phyloP scores from a whole-genome alignment of 2,329 filamentous ascomycete genomes.

The Penicillium sp. region DNA sequence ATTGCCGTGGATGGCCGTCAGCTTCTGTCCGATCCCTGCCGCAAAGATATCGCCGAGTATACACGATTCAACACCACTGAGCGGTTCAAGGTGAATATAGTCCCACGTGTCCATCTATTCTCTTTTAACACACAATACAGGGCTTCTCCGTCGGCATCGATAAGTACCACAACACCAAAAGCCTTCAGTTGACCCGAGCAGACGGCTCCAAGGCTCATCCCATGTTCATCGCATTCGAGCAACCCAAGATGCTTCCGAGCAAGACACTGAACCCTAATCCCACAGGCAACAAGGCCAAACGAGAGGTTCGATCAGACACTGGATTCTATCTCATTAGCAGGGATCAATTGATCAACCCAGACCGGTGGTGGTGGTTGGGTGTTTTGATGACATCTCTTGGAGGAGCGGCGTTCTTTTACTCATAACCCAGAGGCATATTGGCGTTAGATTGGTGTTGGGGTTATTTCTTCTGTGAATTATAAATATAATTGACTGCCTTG shows the following conservation, averaged over 20 bases:
- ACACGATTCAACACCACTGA: conserved; percentile 69
- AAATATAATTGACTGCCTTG: conserved; percentile 1
- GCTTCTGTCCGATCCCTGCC: conserved; percentile 66
- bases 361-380: conserved; percentile 53
- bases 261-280: conserved; percentile 62
- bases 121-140: conserved; percentile 26
- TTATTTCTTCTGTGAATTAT: conserved; percentile 7
- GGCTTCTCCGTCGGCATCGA: conserved; percentile 54
- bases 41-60: conserved; percentile 57
- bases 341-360: conserved; percentile 40
- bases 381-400: conserved; percentile 50
- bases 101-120: background rate
- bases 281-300: conserved; percentile 37
- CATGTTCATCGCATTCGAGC: conserved; percentile 65
- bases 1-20: conserved; percentile 69
- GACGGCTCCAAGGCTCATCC: conserved; percentile 68
- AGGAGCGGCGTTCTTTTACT: conserved; percentile 40
- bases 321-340: conserved; percentile 27
- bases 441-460: background rate
- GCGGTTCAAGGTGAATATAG: conserved; percentile 56
- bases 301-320: conserved; percentile 12
- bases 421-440: conserved; percentile 15
- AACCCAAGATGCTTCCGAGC: conserved; percentile 71
- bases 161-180: conserved; percentile 61
- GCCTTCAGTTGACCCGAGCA: conserved; percentile 65